Evolutionary conservation across 1,284 basidiomycete genomes (phyloP).

Genomic region (Naganishia cerealis): DNA sequence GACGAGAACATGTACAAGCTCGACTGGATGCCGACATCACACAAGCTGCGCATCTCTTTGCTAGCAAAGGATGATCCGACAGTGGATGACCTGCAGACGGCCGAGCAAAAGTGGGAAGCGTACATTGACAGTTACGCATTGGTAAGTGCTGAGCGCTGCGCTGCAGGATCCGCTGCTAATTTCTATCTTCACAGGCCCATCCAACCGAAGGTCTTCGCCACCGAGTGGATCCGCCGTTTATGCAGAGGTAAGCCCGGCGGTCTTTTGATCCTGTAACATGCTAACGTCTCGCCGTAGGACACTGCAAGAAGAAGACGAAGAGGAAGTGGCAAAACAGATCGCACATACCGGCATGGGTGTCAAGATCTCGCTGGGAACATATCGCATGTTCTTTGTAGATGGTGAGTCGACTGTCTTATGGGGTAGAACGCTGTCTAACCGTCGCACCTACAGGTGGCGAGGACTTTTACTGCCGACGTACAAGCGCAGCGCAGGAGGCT

Average conservation of each 20-base stretch:
- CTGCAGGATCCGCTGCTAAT: not conserved
- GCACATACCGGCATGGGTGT: constrained; percentile 59
- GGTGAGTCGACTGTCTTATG: constrained; percentile 48
- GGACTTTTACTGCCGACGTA: constrained; percentile 48
- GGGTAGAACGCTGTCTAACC: not conserved
- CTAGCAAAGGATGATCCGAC: constrained; percentile 85
- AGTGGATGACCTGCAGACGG: constrained; percentile 78
- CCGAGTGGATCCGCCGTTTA: constrained; percentile 68
- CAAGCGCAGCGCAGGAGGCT: constrained; percentile 30
- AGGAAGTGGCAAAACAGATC: constrained; percentile 11
- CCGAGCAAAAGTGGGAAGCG: constrained; percentile 79
- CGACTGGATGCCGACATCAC: constrained; percentile 75
- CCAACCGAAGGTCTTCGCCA: constrained; percentile 57
- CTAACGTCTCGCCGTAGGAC: constrained; percentile 3
- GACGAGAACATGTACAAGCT: constrained; percentile 91
- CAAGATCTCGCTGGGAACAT: constrained; percentile 65
- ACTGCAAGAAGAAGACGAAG: constrained; percentile 27
- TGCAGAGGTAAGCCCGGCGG: constrained; percentile 63
- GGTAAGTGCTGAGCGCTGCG: constrained; percentile 56
- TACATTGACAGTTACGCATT: constrained; percentile 87
- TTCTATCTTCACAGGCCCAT: constrained; percentile 46
- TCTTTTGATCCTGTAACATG: not conserved
- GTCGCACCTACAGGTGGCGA: constrained; percentile 39
- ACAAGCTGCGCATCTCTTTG: constrained; percentile 77
- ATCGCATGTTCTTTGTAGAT: constrained; percentile 72